Conservation (phyloP, 2,329 filamentous ascomycete genomes). For the Blastomyces percursus region DNA sequence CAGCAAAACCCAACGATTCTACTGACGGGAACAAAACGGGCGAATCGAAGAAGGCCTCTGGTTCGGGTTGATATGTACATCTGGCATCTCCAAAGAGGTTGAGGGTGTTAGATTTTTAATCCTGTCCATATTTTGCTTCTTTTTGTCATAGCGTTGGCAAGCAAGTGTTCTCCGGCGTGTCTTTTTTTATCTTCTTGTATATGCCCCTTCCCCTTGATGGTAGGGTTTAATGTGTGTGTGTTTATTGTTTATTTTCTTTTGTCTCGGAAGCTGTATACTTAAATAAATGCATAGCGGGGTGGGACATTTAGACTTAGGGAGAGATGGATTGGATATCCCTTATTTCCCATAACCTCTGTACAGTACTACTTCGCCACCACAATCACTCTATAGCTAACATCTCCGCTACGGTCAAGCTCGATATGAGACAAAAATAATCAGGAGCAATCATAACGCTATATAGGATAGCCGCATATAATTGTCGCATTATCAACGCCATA, state of each 20-base stretch:
- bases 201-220: not conserved
- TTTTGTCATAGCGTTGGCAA: slow-evolving; percentile 32
- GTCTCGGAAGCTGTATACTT: slow-evolving; percentile 1
- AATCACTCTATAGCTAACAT: not conserved
- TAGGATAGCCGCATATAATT: not conserved
- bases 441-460: not conserved
- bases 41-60: slow-evolving; percentile 32
- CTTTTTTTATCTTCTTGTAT: slow-evolving; percentile 1
- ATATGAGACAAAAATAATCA: not conserved
- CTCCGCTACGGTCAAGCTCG: slow-evolving; percentile 3
- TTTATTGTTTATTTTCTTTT: slow-evolving; percentile 6
- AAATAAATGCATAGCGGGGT: not conserved
- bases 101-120: not conserved
- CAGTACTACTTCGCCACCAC: not conserved
- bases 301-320: slow-evolving; percentile 1
- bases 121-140: not conserved
- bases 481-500: not conserved
- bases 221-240: not conserved
- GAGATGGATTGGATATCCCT: not conserved
- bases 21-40: slow-evolving; percentile 17
- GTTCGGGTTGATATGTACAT: slow-evolving; percentile 23
- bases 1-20: slow-evolving; percentile 16
- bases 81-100: not conserved
- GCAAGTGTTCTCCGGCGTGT: slow-evolving; percentile 16
- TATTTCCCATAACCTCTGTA: not conserved